Base-by-base conservation (phyloP, 176 grass and related monocot species). In the Bromus sterilis region DNA sequence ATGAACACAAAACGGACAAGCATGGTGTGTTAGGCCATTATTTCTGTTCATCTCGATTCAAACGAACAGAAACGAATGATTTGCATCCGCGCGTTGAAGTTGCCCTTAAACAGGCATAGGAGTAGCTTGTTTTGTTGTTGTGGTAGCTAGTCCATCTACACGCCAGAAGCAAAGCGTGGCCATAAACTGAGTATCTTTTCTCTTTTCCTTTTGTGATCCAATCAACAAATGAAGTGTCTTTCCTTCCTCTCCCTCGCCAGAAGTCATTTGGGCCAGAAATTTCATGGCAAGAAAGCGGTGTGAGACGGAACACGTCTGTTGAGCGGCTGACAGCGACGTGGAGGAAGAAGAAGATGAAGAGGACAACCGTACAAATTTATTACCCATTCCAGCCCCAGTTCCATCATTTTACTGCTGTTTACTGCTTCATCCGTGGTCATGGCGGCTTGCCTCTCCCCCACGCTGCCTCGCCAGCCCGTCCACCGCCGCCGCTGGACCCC, bases 401-500 rank as follows among this genome's bases (percentile, higher is more conserved):
- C 39, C 40, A 42, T 70, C 66, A 1, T 40, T n/a, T 70, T 70
- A 70, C 66, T 7, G 12, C 37, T 4, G 1, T n/a, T 70, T 70
- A 69, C 66, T 69, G 66, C 36, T 39, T 13, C 34, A 20, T 68
- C 65, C 35, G 12, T 31, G 66, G 12, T 48, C 86, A 79, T 88
- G 80, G 80, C 86, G 18, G 73, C 86, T 23, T 88, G 75, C 63
- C 18, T 81, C 61, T 23, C 68, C 61, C 60, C 74, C 24, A 20
- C 21, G 75, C 9, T 86, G 11, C 84, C 48, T 15, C 66, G 9
- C 20, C 88, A 68, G 9, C 30, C 2, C 56, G 2, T 40, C 51
- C 48, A 29, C 56, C 60, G 9, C 74, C 46, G 78, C 70, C 34
- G 71, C 66, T 79, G 24, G 42, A 4, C 53, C 59, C 62, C 70